phyloP scores from a whole-genome alignment of 2,329 filamentous ascomycete species.

The Thielaviopsis cerberus region DNA sequence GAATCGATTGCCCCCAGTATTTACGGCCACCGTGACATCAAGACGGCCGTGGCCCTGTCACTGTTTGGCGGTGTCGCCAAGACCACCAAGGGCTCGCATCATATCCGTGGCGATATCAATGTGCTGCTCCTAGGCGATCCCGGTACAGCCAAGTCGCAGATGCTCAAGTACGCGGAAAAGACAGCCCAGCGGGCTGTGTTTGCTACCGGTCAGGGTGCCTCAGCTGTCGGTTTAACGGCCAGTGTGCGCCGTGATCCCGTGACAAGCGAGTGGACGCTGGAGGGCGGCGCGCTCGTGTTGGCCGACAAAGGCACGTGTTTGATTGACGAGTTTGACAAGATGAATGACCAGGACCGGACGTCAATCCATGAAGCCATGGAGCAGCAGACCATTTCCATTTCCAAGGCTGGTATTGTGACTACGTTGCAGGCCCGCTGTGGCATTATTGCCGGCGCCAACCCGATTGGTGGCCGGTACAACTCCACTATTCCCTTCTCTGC shows the following conservation, averaged over 20 bases:
- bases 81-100: constrained; percentile 69
- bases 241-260: constrained; percentile 88
- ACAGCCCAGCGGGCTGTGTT: constrained; percentile 94
- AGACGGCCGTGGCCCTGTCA: constrained; percentile 85
- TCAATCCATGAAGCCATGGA: constrained; percentile 99
- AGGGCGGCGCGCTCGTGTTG: constrained; percentile 85
- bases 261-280: constrained; percentile 92
- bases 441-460: constrained; percentile 91
- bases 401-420: constrained; percentile 94
- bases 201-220: constrained; percentile 90
- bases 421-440: constrained; percentile 90
- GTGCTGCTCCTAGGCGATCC: constrained; percentile 90
- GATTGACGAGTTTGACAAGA: constrained; percentile 99
- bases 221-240: constrained; percentile 90
- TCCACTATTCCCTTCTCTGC: constrained; percentile 87
- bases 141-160: constrained; percentile 92
- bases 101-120: constrained; percentile 93
- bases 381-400: constrained; percentile 97
- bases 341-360: constrained; percentile 97
- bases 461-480: constrained; percentile 90
- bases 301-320: constrained; percentile 88
- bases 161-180: constrained; percentile 94
- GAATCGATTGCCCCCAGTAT: constrained; percentile 91
- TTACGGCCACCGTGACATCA: constrained; percentile 91
- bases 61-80: constrained; percentile 92